Evolutionary conservation across 2,329 filamentous ascomycete genomes (phyloP), one percentile per base, ranked within the genome.

Genomic region (Hymenoscyphus albidus): DNA sequence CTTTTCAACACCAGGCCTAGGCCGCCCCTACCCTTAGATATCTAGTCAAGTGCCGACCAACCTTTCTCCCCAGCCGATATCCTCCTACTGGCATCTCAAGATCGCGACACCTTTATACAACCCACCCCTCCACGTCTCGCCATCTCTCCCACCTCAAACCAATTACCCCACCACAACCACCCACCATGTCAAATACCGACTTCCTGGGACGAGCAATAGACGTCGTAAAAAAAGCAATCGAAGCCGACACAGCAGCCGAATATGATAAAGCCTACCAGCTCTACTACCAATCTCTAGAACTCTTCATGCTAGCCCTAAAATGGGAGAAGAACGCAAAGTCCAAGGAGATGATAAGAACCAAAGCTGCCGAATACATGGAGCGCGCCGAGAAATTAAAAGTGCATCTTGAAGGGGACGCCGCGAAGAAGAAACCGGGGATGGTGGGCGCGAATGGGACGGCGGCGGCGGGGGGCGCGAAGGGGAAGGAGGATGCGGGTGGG

Each of bases 321-420:
- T 99, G 94, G 94, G 95, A 99, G 82, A 99, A 98, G 85, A 98
- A 97, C 80, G 88, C 91, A 69, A 94, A 93, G 73, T 93, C 92
- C 69, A 98, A 98, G 82, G 93, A 96, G 76, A 96, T 97, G 86
- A 97, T 99, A 78, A 90, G 95, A 72, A 88, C 91, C 72, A 98
- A 98, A 82, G 93, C 93, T 22, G 91, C 84, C 73, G 94, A 97
- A 77, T 99, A 99, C 83, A 97, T 99, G 90, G 94, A 97, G 79
- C 92, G 95, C 68, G 95, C 95, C 69, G 95, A 99, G 82, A 98
- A 98, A 82, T 86, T 99, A 69, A 99, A 99, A 80, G 87, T 89
- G 63, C 95, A 98, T 76, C 81, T 99, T 51, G 89, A 93, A 70
- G 83, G 86, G 62, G 90, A 95, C 69, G 81, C 81, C 55, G 90